Conservation (phyloP, 176 grass and related monocot species). For the Elymus sibiricus region DNA sequence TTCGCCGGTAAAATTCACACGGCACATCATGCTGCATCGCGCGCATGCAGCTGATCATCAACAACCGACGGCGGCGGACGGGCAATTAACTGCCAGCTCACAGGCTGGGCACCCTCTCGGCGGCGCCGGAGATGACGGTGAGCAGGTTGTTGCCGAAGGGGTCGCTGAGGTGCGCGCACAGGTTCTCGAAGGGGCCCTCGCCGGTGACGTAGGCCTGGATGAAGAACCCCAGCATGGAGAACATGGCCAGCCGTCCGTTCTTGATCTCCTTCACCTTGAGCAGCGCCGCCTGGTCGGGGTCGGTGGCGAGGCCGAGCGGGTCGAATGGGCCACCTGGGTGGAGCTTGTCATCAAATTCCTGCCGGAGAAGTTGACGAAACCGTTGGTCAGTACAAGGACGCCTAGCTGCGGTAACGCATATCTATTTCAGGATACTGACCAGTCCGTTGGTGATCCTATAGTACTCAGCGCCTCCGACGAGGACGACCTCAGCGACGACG, state of each 20-base stretch:
- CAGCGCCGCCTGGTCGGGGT: constrained; percentile 87
- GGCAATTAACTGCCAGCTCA: constrained; percentile 26
- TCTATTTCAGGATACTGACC: constrained; percentile 34
- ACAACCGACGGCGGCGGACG: background rate
- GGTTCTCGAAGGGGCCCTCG: constrained; percentile 93
- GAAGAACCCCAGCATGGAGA: constrained; percentile 96
- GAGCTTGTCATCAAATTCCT: constrained; percentile 88
- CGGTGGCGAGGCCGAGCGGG: constrained; percentile 65
- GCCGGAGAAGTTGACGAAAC: background rate
- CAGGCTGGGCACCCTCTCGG: constrained; percentile 85
- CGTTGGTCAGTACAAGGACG: background rate
- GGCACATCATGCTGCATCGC: background rate
- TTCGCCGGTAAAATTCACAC: constrained; percentile 27
- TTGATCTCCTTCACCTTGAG: constrained; percentile 99
- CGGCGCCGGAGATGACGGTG: constrained; percentile 88
- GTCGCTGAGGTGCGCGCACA: constrained; percentile 84
- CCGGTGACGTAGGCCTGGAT: constrained; percentile 98
- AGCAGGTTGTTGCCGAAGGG: constrained; percentile 99
- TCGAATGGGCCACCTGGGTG: constrained; percentile 96
- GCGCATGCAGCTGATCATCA: background rate
- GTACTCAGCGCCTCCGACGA: constrained; percentile 93
- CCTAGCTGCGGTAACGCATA: background rate
- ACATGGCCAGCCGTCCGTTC: constrained; percentile 95
- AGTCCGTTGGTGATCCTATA: constrained; percentile 95
- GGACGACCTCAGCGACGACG: constrained; percentile 71